Evolutionary conservation across 495 filamentous ascomycete genomes (phyloP).

Genomic region (Cladorrhinum samala): DNA sequence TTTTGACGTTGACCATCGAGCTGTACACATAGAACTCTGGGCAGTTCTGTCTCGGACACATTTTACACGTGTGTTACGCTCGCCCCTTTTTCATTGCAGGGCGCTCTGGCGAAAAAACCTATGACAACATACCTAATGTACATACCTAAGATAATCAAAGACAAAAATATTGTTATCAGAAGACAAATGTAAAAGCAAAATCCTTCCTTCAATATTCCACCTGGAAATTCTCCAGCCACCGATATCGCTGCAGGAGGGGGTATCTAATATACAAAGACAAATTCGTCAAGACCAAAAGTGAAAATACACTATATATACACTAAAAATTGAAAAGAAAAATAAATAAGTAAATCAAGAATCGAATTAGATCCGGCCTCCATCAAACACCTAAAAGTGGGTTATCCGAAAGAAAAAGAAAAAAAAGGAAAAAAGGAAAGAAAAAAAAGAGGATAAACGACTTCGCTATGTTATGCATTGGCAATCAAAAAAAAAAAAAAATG

Average conservation of each 20-base stretch:
- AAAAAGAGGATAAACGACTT: not conserved
- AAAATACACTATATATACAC: not conserved
- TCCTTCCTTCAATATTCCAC: not conserved
- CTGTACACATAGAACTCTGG: too few species aligned
- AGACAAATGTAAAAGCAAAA: too few species aligned
- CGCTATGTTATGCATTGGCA: not conserved
- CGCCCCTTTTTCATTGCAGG: too few species aligned
- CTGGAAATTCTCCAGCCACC: constrained; percentile 1
- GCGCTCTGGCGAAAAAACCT: too few species aligned
- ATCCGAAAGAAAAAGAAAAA: not conserved
- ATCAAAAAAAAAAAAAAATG: not conserved
- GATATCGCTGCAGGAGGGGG: not conserved
- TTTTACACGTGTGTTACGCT: too few species aligned
- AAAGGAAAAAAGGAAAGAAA: not conserved
- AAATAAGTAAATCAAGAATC: too few species aligned
- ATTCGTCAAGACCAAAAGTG: too few species aligned
- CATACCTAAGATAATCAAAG: not conserved
- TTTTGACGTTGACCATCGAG: too few species aligned
- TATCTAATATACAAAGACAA: constrained; percentile 17
- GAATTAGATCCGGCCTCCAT: too few species aligned
- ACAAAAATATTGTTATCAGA: not conserved
- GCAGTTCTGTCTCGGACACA: too few species aligned
- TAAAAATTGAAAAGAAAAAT: not conserved
- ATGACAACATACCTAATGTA: too few species aligned
- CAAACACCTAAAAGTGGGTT: not conserved